Conservation (phyloP, 1,284 basidiomycete genomes). For the Microbotryomycetes sp. region DNA sequence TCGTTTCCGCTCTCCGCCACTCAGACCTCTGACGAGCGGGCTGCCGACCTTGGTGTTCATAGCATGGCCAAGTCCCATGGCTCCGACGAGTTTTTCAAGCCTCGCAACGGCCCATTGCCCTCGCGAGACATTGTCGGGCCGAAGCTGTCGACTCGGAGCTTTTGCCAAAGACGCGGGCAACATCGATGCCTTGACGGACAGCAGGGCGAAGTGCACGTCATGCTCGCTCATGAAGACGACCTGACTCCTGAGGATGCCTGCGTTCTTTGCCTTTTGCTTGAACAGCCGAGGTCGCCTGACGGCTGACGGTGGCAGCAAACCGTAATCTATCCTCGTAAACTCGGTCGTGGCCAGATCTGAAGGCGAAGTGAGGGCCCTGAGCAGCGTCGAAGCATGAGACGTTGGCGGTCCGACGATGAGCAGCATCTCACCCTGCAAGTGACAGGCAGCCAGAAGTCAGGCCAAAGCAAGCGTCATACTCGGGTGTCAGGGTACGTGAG, state of each 20-base stretch:
- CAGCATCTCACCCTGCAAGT: slow-evolving; percentile 48
- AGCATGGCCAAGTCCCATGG: slow-evolving; percentile 46
- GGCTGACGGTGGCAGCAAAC: slow-evolving; percentile 16
- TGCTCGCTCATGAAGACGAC: slow-evolving; percentile 44
- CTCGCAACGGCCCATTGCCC: slow-evolving; percentile 48
- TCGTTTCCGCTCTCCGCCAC: slow-evolving; percentile 47
- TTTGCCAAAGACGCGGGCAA: slow-evolving; percentile 43
- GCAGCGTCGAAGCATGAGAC: slow-evolving; percentile 36
- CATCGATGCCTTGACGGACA: slow-evolving; percentile 53
- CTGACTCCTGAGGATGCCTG: slow-evolving; percentile 55
- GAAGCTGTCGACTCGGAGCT: slow-evolving; percentile 42
- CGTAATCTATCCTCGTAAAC: slow-evolving; percentile 31
- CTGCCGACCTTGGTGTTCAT: slow-evolving; percentile 51
- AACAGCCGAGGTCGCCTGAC: slow-evolving; percentile 43
- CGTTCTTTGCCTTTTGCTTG: slow-evolving; percentile 44
- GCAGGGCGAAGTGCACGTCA: slow-evolving; percentile 57
- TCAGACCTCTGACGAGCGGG: slow-evolving; percentile 53
- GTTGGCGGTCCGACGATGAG: slow-evolving; percentile 49
- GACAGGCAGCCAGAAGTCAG: neutral
- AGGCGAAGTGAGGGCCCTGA: slow-evolving; percentile 39
- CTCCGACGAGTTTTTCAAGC: slow-evolving; percentile 41
- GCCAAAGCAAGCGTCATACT: neutral
- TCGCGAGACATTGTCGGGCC: slow-evolving; percentile 46
- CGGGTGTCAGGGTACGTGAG: no score
- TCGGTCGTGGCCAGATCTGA: slow-evolving; percentile 23